Evolutionary conservation across 805 yeast genomes (phyloP).

Genomic region (Ogataea philodendri): DNA sequence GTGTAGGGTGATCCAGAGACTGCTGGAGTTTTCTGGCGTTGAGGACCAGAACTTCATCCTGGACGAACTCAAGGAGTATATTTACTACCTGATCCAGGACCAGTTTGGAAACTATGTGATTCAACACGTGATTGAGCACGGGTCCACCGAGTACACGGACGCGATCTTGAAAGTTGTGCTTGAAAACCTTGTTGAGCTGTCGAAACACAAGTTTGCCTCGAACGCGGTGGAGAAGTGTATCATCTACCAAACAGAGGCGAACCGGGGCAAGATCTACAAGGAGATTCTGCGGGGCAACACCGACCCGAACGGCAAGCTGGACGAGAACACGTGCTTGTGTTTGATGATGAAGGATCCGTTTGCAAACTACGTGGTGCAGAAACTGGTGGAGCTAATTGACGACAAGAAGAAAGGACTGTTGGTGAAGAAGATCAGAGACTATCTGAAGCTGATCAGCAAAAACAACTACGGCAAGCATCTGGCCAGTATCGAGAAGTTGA

Average conservation of each 20-base stretch:
- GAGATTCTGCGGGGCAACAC: constrained; percentile 61
- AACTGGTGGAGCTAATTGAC: constrained; percentile 78
- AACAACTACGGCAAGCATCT: constrained; percentile 76
- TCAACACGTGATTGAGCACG: constrained; percentile 89
- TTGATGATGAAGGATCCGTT: constrained; percentile 97
- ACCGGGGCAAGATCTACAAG: constrained; percentile 60
- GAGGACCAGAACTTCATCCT: constrained; percentile 68
- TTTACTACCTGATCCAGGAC: constrained; percentile 81
- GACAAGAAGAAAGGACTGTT: constrained; percentile 67
- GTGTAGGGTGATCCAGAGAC: constrained; percentile 92
- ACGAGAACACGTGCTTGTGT: constrained; percentile 69
- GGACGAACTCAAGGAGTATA: constrained; percentile 66
- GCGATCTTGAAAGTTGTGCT: constrained; percentile 64
- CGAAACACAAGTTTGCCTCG: constrained; percentile 97
- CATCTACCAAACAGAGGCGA: constrained; percentile 61
- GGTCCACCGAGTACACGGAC: constrained; percentile 56
- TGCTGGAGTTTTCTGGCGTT: constrained; percentile 71
- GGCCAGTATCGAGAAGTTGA: constrained; percentile 76
- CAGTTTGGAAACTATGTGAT: constrained; percentile 98
- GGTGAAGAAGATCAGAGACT: constrained; percentile 74
- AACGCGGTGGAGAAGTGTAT: constrained; percentile 96
- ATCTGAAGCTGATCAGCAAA: constrained; percentile 69
- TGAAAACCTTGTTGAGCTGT: constrained; percentile 61
- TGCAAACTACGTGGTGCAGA: constrained; percentile 96
- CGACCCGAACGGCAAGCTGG: constrained; percentile 42